Evolutionary conservation across 805 yeast genomes (phyloP).

Genomic region (Saccharomycopsis amapae): DNA sequence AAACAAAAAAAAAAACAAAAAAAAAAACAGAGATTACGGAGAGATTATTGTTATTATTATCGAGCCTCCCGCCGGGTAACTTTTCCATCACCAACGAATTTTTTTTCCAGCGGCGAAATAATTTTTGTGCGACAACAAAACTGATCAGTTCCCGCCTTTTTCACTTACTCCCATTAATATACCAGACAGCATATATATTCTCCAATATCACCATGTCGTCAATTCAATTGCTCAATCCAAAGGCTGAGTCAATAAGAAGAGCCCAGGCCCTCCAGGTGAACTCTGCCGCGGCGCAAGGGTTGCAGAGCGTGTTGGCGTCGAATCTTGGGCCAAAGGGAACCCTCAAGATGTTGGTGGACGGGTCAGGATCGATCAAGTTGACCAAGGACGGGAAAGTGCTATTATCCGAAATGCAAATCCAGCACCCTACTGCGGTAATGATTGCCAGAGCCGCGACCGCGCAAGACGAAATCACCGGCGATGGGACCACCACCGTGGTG

Average conservation of each 20-base stretch:
- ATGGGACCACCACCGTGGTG: conserved; percentile 95
- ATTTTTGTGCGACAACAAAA: no score
- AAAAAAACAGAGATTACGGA: no score
- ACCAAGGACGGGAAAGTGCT: conserved; percentile 97
- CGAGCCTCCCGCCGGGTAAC: no score
- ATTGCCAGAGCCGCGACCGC: conserved; percentile 97
- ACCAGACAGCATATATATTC: no score
- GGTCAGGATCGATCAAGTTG: conserved; percentile 89
- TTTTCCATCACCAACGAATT: no score
- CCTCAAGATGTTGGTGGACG: conserved; percentile 92
- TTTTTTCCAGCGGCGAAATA: no score
- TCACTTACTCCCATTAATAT: no score
- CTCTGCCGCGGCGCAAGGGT: conserved; percentile 92
- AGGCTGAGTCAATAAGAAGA: conserved; percentile 95
- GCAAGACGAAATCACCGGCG: conserved; percentile 98
- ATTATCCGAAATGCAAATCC: conserved; percentile 93
- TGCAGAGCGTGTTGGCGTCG: conserved; percentile 85
- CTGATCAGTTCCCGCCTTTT: no score
- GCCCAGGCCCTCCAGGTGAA: conserved; percentile 94
- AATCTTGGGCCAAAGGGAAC: conserved; percentile 98
- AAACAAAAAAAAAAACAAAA: no score
- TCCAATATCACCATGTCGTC: conserved; percentile 48
- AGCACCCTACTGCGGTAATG: conserved; percentile 82
- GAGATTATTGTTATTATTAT: no score
- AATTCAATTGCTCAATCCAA: conserved; percentile 87